These are phyloP conservation scores for cucumber (Cucumis sativus) DNA, from an alignment of 306 rosid genomes.

Conservation along the genomic window Cucumber_9930_V3 NC_026659.2:4094001-4094500, in stretches of 20 bases:
- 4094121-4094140: slow-evolving; percentile 62
- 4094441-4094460: slow-evolving; percentile 31
- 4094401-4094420: slow-evolving; percentile 52
- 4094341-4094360: slow-evolving; percentile 28
- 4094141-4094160: slow-evolving; percentile 67
- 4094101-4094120: slow-evolving; percentile 58
- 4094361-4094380: slow-evolving; percentile 25
- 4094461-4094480: slow-evolving; percentile 38
- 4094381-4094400: slow-evolving; percentile 38
- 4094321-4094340: slow-evolving; percentile 27
- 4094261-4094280: slow-evolving; percentile 12
- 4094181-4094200: slow-evolving; percentile 34
- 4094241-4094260: slow-evolving; percentile 41
- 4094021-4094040: slow-evolving; percentile 61
- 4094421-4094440: slow-evolving; percentile 21
- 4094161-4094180: slow-evolving; percentile 52
- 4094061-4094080: slow-evolving; percentile 39
- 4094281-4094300: slow-evolving; percentile 21
- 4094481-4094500: slow-evolving; percentile 64
- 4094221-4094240: slow-evolving; percentile 29
- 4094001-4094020: slow-evolving; percentile 44
- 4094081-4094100: slow-evolving; percentile 38
- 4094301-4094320: slow-evolving; percentile 18
- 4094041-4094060: slow-evolving; percentile 47
- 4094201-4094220: slow-evolving; percentile 8